Evolutionary conservation across 768 basidiomycete species (phyloP), one percentile per base, ranked within the genome.

Genomic region (Favolaschia claudopus): DNA sequence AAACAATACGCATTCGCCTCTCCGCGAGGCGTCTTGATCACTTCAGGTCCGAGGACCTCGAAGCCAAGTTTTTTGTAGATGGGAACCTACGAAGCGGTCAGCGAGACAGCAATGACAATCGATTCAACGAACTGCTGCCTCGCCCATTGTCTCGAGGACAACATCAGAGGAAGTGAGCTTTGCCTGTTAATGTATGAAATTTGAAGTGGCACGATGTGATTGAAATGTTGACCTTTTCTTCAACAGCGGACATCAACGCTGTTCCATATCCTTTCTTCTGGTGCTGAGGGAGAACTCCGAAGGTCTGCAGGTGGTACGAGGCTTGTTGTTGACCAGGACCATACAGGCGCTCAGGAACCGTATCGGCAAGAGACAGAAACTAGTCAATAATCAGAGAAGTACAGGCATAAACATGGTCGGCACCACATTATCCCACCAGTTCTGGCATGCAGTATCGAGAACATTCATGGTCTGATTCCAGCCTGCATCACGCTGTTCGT

Each of bases 191-290:
- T 9, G 10, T n/a, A 27, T 28, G 4, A n/a, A 14, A 51, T 19
- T 5, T 6, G 31, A 7, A 14, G 6, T 12, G 10, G 4, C 19
- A n/a, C n/a, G 28, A 19, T 17, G 14, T 17, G 40, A 24, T 19
- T 22, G 13, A 19, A 13, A 20, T 28, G 14, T 56, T 39, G 25
- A 73, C 72, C 65, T 61, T 55, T 8, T 65, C 58, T 46, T 74
- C 72, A 10, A 57, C 70, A 10, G 58, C 62, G 20, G 67, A 55
- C 46, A 73, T 65, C 51, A 73, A 34, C 1, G 60, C 60, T 45
- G 69, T 72, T 20, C 69, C 74, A 14, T 69, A 65, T 15, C 73
- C 73, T 50, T 72, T 72, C 4, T 71, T 64, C n/a, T 74, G 73
- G 43, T 73, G 66, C 2, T 62, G 58, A 13, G 69, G 72, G 19